These are phyloP conservation scores for Saturnispora saitoi DNA, from an alignment of 805 yeast genomes.

Conservation along the genomic window DNA sequence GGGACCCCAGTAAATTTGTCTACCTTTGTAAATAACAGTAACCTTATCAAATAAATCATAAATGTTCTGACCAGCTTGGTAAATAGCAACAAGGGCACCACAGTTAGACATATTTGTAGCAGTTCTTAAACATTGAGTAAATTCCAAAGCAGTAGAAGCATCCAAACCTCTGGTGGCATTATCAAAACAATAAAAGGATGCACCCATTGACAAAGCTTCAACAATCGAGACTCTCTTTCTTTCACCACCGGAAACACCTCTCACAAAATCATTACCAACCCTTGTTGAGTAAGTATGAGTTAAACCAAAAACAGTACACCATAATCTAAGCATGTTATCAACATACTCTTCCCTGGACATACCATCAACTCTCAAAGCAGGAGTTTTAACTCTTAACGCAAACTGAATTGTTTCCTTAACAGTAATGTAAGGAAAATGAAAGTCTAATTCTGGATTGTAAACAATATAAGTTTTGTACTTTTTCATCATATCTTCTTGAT, in stretches of 20 bases:
- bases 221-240: slow-evolving; percentile 63
- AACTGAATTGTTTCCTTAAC: slow-evolving; percentile 66
- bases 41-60: slow-evolving; percentile 55
- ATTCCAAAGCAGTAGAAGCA: slow-evolving; percentile 65
- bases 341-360: slow-evolving; percentile 35
- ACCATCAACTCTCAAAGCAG: slow-evolving; percentile 37
- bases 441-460: slow-evolving; percentile 56
- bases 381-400: slow-evolving; percentile 64
- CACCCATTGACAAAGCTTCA: slow-evolving; percentile 49
- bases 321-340: slow-evolving; percentile 35
- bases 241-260: slow-evolving; percentile 69
- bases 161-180: slow-evolving; percentile 65
- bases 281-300: slow-evolving; percentile 52
- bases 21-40: slow-evolving; percentile 50
- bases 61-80: slow-evolving; percentile 61
- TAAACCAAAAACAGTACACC: slow-evolving; percentile 49
- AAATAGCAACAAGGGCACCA: slow-evolving; percentile 55
- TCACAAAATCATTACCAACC: slow-evolving; percentile 57
- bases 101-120: slow-evolving; percentile 50
- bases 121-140: slow-evolving; percentile 52
- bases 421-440: slow-evolving; percentile 69
- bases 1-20: slow-evolving; percentile 53
- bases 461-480: slow-evolving; percentile 46
- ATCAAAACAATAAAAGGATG: slow-evolving; percentile 54
- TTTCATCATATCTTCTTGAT: slow-evolving; percentile 50